phyloP scores from a whole-genome alignment of 1,284 basidiomycete species.

The Ceratobasidium sp. region DNA sequence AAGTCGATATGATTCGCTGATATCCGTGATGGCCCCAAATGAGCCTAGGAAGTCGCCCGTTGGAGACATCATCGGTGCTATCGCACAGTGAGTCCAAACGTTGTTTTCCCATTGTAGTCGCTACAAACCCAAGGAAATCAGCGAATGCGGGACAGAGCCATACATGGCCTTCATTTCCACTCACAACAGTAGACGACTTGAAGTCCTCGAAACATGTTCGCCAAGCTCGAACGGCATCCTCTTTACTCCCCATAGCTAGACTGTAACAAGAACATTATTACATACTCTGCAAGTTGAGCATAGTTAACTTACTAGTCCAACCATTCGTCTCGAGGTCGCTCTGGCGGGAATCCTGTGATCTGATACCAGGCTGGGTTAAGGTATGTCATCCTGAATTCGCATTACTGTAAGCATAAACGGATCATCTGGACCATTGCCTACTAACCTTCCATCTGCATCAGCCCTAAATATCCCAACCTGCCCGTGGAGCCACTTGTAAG shows the following conservation, averaged over 20 bases:
- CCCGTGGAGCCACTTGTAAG: neutral
- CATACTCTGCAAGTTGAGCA: neutral
- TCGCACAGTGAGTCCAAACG: constrained; percentile 25
- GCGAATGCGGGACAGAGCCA: neutral
- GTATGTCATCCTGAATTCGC: constrained; percentile 6
- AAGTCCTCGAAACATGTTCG: constrained; percentile 12
- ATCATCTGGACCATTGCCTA: neutral
- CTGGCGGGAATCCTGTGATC: neutral
- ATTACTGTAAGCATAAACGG: neutral
- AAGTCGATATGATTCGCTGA: constrained; percentile 45
- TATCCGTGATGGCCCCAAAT: constrained; percentile 40
- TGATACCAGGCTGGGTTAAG: constrained; percentile 31
- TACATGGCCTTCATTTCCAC: neutral
- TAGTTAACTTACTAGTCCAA: constrained; percentile 1
- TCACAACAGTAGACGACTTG: constrained; percentile 8
- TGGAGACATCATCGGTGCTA: constrained; percentile 18
- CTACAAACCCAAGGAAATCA: neutral
- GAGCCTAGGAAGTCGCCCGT: constrained; percentile 21
- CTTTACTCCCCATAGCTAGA: constrained; percentile 3
- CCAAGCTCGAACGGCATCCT: constrained; percentile 16
- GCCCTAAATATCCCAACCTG: constrained; percentile 8
- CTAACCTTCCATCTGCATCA: constrained; percentile 19
- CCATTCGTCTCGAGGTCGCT: constrained; percentile 26
- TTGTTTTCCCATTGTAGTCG: constrained; percentile 24
- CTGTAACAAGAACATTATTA: neutral